These are phyloP conservation scores for Scleroderma citrinum DNA, from an alignment of 768 basidiomycete genomes.

Conservation along the genomic window DNA sequence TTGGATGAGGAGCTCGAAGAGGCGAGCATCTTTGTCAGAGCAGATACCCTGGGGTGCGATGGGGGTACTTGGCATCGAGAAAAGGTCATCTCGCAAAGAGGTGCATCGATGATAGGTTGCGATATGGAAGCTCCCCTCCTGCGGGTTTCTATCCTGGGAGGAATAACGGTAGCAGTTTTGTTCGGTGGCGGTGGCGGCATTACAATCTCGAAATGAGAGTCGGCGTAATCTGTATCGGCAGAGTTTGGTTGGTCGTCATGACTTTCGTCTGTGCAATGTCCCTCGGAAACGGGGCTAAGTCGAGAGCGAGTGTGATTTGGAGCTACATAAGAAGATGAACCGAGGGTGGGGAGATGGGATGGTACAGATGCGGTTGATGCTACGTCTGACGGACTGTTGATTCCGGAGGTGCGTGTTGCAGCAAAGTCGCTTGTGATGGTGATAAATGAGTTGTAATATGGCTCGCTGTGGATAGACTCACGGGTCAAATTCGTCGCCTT, in stretches of 20 bases:
- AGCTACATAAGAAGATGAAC: conserved; percentile 41
- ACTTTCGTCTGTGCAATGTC: conserved; percentile 28
- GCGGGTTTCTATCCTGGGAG: conserved; percentile 22
- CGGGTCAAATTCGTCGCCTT: conserved; percentile 78
- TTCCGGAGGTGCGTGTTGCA: conserved; percentile 44
- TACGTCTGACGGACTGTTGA: conserved; percentile 59
- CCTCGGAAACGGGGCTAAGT: conserved; percentile 62
- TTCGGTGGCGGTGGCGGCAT: conserved; percentile 33
- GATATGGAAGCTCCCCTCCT: conserved; percentile 26
- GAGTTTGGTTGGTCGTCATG: conserved; percentile 17
- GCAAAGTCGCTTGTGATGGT: conserved; percentile 56
- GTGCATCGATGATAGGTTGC: conserved; percentile 11
- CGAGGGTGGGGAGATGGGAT: conserved; percentile 48
- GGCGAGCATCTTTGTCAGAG: conserved; percentile 70
- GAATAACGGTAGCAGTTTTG: conserved; percentile 12
- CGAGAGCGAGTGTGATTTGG: conserved; percentile 32
- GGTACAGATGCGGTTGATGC: conserved; percentile 51
- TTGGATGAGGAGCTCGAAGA: conserved; percentile 59
- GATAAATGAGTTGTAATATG: background rate
- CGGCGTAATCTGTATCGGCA: conserved; percentile 24
- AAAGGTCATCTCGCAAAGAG: conserved; percentile 37
- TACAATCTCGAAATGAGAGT: conserved; percentile 51
- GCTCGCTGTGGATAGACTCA: conserved; percentile 30
- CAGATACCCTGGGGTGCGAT: conserved; percentile 45
- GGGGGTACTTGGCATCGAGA: conserved; percentile 45